Evolutionary conservation across 805 yeast genomes (phyloP).

Genomic region (Sugiyamaella lignohabitans): DNA sequence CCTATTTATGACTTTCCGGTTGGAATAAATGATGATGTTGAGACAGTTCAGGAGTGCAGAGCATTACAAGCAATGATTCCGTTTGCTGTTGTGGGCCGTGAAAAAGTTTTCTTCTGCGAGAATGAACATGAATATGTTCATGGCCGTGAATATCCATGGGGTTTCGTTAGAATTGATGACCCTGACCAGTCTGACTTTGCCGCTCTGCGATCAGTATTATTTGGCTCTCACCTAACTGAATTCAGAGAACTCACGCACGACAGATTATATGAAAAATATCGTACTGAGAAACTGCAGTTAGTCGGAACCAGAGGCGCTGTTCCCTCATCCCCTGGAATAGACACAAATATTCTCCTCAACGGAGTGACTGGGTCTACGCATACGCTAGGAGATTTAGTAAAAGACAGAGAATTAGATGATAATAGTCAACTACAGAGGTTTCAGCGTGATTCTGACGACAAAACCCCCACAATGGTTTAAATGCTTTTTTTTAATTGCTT

Average conservation of each 20-base stretch:
- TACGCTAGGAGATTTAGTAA: too few relatives aligned
- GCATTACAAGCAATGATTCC: constrained; percentile 45
- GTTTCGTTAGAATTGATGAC: constrained; percentile 39
- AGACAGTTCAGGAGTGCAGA: constrained; percentile 30
- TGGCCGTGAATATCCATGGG: constrained; percentile 58
- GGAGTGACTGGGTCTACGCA: too few relatives aligned
- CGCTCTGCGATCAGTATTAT: constrained; percentile 53
- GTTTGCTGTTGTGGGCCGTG: constrained; percentile 50
- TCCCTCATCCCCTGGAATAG: too few relatives aligned
- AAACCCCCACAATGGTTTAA: too few relatives aligned
- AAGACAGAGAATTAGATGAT: too few relatives aligned
- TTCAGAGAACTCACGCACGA: constrained; percentile 76
- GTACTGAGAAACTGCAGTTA: constrained; percentile 61
- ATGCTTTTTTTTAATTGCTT: too few relatives aligned
- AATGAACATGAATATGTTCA: constrained; percentile 29
- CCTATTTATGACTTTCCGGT: constrained; percentile 68
- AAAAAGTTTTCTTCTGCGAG: constrained; percentile 26
- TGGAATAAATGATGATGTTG: constrained; percentile 50
- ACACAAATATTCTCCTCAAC: background rate
- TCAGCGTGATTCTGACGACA: too few relatives aligned
- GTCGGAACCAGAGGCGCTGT: background rate
- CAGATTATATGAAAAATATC: constrained; percentile 66
- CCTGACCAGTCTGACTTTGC: constrained; percentile 29
- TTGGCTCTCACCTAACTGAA: constrained; percentile 73
- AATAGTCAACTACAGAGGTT: too few relatives aligned